phyloP scores from a whole-genome alignment of 192 early-diverging fungal genomes.

The Coemansia sp. region DNA sequence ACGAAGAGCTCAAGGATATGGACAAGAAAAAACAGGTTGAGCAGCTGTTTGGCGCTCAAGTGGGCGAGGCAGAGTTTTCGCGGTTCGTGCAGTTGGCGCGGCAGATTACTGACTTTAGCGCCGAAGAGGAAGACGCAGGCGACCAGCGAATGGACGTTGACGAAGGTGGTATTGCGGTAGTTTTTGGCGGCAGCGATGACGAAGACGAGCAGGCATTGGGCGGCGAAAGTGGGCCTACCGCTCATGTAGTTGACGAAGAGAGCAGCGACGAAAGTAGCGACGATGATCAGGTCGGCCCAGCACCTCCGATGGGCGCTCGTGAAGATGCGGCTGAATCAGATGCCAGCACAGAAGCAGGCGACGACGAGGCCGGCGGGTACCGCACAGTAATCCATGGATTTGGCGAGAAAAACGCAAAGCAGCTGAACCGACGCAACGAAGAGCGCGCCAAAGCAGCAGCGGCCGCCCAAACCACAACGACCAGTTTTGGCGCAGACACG shows the following conservation, averaged over 20 bases:
- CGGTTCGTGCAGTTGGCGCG: slow-evolving; percentile 89
- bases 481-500: slow-evolving; percentile 9
- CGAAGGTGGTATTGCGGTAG: slow-evolving; percentile 87
- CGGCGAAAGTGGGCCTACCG: slow-evolving; percentile 59
- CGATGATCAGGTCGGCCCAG: slow-evolving; percentile 17
- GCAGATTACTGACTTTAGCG: slow-evolving; percentile 86
- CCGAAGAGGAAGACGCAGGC: slow-evolving; percentile 37
- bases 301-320: neutral
- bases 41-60: slow-evolving; percentile 60
- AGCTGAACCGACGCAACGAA: slow-evolving; percentile 33
- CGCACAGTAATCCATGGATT: slow-evolving; percentile 45
- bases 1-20: slow-evolving; percentile 80
- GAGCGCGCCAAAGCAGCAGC: slow-evolving; percentile 24
- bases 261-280: slow-evolving; percentile 33
- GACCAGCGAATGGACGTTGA: slow-evolving; percentile 53
- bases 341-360: slow-evolving; percentile 12
- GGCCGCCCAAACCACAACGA: slow-evolving; percentile 16
- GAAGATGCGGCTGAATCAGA: slow-evolving; percentile 9
- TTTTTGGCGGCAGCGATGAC: slow-evolving; percentile 90
- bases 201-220: slow-evolving; percentile 68
- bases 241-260: slow-evolving; percentile 34
- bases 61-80: slow-evolving; percentile 82
- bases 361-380: slow-evolving; percentile 32
- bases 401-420: slow-evolving; percentile 30
- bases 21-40: slow-evolving; percentile 88